Conservation (phyloP, 225 moss, liverwort and hornwort genomes). For the Thuidium tamariscinum region DNA sequence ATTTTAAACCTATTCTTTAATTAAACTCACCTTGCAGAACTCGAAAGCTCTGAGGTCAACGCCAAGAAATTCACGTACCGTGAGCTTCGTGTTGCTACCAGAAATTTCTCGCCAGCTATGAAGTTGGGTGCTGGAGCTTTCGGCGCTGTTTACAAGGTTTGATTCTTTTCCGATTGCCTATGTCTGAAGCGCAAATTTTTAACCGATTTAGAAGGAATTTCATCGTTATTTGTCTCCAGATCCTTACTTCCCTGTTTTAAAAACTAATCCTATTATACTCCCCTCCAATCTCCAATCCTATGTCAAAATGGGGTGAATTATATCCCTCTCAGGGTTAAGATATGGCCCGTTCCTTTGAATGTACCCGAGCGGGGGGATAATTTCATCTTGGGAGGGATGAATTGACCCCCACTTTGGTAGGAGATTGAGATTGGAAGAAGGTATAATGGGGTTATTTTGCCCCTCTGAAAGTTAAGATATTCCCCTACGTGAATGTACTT, state of each 20-base stretch:
- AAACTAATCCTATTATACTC: not conserved
- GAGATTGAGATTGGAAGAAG: not conserved
- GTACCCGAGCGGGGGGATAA: not conserved
- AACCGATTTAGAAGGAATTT: not conserved
- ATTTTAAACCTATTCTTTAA: not conserved
- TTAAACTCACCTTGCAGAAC: not conserved
- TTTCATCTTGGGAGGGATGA: not conserved
- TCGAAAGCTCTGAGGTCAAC: slow-evolving; percentile 14
- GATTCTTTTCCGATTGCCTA: not conserved
- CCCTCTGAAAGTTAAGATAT: not conserved
- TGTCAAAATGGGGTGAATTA: not conserved
- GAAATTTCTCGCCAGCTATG: slow-evolving; percentile 7
- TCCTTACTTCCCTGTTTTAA: not conserved
- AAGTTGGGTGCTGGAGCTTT: slow-evolving; percentile 33
- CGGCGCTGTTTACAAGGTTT: slow-evolving; percentile 50
- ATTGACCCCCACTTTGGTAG: not conserved
- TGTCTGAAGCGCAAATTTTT: not conserved
- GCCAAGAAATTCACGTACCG: slow-evolving; percentile 22
- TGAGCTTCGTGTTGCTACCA: slow-evolving; percentile 27
- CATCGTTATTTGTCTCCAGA: not conserved
- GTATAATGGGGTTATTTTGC: not conserved
- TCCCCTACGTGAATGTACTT: not conserved
- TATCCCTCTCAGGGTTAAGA: not conserved
- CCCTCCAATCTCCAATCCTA: not conserved
- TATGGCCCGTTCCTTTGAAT: not conserved